phyloP scores from a whole-genome alignment of 2,329 filamentous ascomycete species.

The Penicillium sp. region DNA sequence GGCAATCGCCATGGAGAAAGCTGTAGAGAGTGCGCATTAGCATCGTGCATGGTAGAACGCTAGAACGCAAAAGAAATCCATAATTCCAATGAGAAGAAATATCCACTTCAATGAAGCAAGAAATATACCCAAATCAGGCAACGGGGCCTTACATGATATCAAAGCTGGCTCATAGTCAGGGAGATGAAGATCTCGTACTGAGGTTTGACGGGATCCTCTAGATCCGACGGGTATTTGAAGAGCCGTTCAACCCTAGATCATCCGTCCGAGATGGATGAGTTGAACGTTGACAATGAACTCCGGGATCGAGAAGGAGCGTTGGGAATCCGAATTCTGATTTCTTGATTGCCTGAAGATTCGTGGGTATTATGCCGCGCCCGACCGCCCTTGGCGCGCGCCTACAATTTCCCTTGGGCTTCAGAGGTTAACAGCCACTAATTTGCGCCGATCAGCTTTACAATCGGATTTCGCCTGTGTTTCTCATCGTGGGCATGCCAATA shows the following conservation, averaged over 20 bases:
- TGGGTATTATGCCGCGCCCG: constrained; percentile 19
- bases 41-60: neutral
- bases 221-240: neutral
- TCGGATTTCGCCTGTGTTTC: neutral
- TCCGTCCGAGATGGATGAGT: constrained; percentile 1
- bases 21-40: constrained; percentile 20
- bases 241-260: neutral
- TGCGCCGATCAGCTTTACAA: constrained; percentile 4
- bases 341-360: constrained; percentile 21
- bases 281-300: constrained; percentile 1
- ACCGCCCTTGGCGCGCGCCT: constrained; percentile 19
- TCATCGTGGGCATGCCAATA: neutral
- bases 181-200: constrained; percentile 13
- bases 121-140: neutral
- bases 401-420: constrained; percentile 14
- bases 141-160: constrained; percentile 19
- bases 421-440: constrained; percentile 9
- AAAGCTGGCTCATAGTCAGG: constrained; percentile 22
- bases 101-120: constrained; percentile 2
- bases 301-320: constrained; percentile 14
- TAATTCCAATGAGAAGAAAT: neutral
- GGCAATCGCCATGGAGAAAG: constrained; percentile 37
- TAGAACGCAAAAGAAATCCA: neutral
- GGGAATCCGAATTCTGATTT: constrained; percentile 12
- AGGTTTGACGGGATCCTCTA: constrained; percentile 5